phyloP scores from a whole-genome alignment of 164 flowering plant species.

The Nelumbo lutea region DNA sequence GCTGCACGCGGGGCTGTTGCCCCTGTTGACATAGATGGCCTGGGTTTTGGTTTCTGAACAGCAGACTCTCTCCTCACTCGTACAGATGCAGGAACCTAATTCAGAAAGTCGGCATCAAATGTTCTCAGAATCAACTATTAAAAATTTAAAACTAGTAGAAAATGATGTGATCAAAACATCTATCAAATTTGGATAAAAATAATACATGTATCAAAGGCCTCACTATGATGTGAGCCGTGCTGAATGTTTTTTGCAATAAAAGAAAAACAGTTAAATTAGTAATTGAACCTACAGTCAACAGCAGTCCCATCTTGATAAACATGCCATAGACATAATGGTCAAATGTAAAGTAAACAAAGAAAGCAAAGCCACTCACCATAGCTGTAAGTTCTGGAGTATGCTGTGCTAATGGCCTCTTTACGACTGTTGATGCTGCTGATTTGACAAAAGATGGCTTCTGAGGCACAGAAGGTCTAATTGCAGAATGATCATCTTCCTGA shows the following conservation, averaged over 20 bases:
- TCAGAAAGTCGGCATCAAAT: background rate
- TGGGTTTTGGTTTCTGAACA: conserved; percentile 64
- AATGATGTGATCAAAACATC: too few relatives aligned
- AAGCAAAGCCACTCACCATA: conserved; percentile 54
- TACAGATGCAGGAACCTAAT: conserved; percentile 96
- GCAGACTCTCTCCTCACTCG: conserved; percentile 86
- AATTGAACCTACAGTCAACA: background rate
- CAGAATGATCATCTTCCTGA: conserved; percentile 38
- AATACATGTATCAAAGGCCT: too few relatives aligned
- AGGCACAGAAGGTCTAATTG: conserved; percentile 34
- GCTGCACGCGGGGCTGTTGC: conserved; percentile 31
- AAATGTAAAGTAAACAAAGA: background rate
- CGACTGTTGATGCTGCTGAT: conserved; percentile 96
- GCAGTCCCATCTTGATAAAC: background rate
- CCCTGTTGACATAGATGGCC: conserved; percentile 27
- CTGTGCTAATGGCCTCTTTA: conserved; percentile 96
- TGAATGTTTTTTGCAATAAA: too few relatives aligned
- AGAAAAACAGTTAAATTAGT: background rate
- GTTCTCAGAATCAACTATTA: too few relatives aligned
- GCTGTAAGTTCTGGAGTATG: conserved; percentile 97
- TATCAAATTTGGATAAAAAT: too few relatives aligned
- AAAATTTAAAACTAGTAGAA: too few relatives aligned
- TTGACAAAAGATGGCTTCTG: conserved; percentile 91
- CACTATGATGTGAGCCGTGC: too few relatives aligned
- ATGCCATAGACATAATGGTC: background rate